These are phyloP conservation scores for Gleditsia sinensis DNA, from an alignment of 306 rosid species.

Conservation along the genomic window DNA sequence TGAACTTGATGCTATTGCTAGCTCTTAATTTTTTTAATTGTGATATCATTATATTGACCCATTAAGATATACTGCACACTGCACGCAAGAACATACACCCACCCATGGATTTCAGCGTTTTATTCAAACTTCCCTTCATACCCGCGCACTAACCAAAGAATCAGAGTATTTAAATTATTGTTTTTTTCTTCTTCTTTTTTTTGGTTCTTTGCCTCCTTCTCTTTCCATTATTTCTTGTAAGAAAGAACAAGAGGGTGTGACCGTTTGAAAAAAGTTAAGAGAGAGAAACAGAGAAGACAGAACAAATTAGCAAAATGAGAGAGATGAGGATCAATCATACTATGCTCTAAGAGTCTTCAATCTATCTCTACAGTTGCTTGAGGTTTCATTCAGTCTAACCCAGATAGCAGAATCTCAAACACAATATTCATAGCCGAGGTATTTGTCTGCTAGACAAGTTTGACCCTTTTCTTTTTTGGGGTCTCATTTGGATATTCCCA, in stretches of 20 bases:
- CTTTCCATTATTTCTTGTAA: not conserved
- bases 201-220: not conserved
- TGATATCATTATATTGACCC: conserved; percentile 28
- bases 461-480: not conserved
- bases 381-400: not conserved
- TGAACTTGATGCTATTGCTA: not conserved
- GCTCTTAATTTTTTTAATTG: not conserved
- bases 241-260: conserved; percentile 3
- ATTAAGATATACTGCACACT: conserved; percentile 15
- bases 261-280: conserved; percentile 49
- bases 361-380: conserved; percentile 31
- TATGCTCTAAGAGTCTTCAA: conserved; percentile 18
- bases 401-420: conserved; percentile 38
- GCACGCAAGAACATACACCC: no score
- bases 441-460: conserved; percentile 36
- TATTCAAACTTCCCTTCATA: conserved; percentile 86
- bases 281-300: conserved; percentile 20
- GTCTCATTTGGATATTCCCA: conserved; percentile 34
- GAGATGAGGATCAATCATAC: conserved; percentile 16
- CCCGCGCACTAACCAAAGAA: conserved; percentile 80
- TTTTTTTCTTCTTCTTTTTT: not conserved
- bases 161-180: conserved; percentile 43
- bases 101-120: conserved; percentile 82
- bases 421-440: conserved; percentile 36
- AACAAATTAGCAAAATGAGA: not conserved